These are phyloP conservation scores for Suillus fuscotomentosus DNA, from an alignment of 768 basidiomycete genomes.

Conservation along the genomic window DNA sequence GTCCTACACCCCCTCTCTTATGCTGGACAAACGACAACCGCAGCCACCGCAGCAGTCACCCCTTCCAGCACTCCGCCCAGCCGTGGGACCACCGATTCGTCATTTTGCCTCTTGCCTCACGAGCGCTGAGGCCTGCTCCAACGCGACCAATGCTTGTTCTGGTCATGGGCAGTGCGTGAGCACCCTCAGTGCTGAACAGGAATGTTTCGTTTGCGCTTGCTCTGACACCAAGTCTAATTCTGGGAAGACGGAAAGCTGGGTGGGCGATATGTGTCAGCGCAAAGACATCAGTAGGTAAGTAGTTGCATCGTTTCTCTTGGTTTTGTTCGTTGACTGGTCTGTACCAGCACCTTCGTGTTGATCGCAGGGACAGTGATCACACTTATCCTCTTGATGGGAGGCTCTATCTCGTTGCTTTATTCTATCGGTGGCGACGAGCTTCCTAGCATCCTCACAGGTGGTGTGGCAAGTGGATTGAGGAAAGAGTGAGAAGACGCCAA, in stretches of 20 bases:
- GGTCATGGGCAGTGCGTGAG: constrained; percentile 66
- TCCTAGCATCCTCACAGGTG: constrained; percentile 73
- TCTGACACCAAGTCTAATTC: constrained; percentile 46
- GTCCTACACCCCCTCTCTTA: constrained; percentile 38
- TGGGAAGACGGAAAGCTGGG: constrained; percentile 68
- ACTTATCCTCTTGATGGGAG: constrained; percentile 63
- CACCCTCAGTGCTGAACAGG: constrained; percentile 56
- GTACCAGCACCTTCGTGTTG: constrained; percentile 67
- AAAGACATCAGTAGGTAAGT: constrained; percentile 81
- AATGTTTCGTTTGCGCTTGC: constrained; percentile 50
- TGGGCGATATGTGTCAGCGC: constrained; percentile 71
- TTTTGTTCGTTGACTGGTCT: constrained; percentile 3
- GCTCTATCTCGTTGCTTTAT: constrained; percentile 65
- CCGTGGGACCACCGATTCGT: constrained; percentile 51
- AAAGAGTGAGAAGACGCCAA: constrained; percentile 40
- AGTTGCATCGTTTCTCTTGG: neutral
- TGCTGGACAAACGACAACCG: constrained; percentile 35
- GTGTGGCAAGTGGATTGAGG: constrained; percentile 47
- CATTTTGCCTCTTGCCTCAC: constrained; percentile 63
- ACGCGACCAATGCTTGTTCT: constrained; percentile 65
- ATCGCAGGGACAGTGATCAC: constrained; percentile 66
- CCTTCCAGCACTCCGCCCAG: constrained; percentile 37
- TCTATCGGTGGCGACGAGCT: constrained; percentile 59
- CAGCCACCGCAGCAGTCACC: constrained; percentile 47
- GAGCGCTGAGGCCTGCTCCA: constrained; percentile 52